Evolutionary conservation across 2,329 filamentous ascomycete species (phyloP).

Genomic region (Xylariaceae sp.): DNA sequence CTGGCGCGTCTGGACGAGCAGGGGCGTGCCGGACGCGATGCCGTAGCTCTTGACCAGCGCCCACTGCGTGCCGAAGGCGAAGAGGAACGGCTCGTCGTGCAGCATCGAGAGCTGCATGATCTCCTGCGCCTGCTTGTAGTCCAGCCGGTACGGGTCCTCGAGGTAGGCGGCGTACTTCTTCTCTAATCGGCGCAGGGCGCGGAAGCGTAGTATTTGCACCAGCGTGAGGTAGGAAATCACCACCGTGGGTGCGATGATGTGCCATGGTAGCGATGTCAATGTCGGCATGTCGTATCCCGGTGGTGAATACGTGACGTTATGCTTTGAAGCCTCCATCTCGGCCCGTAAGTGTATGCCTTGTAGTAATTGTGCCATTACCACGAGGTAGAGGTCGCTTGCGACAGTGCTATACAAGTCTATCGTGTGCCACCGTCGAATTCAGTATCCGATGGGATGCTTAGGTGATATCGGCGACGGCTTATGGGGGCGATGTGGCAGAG

Average conservation of each 20-base stretch:
- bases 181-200: constrained; percentile 13
- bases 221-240: constrained; percentile 12
- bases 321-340: too few species aligned
- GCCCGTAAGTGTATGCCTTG: too few species aligned
- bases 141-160: constrained; percentile 14
- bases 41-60: constrained; percentile 19
- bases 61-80: constrained; percentile 18
- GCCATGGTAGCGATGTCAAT: not conserved
- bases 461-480: too few species aligned
- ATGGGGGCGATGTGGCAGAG: too few species aligned
- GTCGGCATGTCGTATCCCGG: too few species aligned
- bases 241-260: constrained; percentile 9
- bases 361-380: too few species aligned
- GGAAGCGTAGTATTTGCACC: constrained; percentile 13
- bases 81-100: constrained; percentile 15
- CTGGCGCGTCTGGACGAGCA: constrained; percentile 17
- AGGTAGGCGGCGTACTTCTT: constrained; percentile 14
- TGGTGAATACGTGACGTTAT: too few species aligned
- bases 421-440: too few species aligned
- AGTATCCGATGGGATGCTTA: too few species aligned
- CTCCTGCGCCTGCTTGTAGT: constrained; percentile 16
- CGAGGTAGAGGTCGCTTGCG: too few species aligned
- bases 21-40: constrained; percentile 16
- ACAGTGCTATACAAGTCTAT: too few species aligned
- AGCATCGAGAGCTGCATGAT: constrained; percentile 16